Evolutionary conservation across 352 stramenopile genomes (phyloP).

Genomic region (Globisporangium megalacanthum): DNA sequence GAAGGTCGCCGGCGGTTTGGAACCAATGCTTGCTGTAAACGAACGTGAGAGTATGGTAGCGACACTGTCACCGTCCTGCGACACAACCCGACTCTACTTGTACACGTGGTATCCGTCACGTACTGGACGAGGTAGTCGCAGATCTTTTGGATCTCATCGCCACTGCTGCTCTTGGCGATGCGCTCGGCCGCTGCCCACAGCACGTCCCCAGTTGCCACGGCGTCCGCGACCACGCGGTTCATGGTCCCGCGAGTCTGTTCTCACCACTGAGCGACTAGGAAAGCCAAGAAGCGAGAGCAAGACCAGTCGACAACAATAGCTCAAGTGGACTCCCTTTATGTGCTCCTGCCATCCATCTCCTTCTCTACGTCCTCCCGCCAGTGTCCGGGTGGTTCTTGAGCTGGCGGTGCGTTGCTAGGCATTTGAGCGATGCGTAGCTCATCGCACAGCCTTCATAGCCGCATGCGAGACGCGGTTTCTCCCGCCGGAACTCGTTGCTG

Average conservation of each 20-base stretch:
- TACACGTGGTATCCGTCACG: neutral
- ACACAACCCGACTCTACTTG: neutral
- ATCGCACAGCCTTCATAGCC: conserved; percentile 24
- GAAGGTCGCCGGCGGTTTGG: conserved; percentile 51
- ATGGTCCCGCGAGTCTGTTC: neutral
- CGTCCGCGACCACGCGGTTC: conserved; percentile 16
- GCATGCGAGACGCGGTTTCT: conserved; percentile 21
- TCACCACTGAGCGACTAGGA: no score
- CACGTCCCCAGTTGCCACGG: conserved; percentile 30
- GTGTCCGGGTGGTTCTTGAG: conserved; percentile 8
- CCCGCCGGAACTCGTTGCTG: neutral
- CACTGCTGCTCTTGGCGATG: conserved; percentile 43
- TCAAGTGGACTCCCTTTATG: neutral
- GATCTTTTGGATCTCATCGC: conserved; percentile 45
- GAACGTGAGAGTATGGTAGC: neutral
- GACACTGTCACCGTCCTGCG: neutral
- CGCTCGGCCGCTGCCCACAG: conserved; percentile 49
- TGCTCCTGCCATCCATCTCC: neutral
- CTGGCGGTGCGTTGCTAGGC: conserved; percentile 27
- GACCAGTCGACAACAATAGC: no score
- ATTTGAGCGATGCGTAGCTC: conserved; percentile 34
- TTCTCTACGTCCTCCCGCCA: neutral
- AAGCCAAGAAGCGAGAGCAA: no score
- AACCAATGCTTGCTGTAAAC: conserved; percentile 56
- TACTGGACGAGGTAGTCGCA: conserved; percentile 62